These are phyloP conservation scores for Vanrija humicola DNA, from an alignment of 1,284 basidiomycete species.

Conservation along the genomic window DNA sequence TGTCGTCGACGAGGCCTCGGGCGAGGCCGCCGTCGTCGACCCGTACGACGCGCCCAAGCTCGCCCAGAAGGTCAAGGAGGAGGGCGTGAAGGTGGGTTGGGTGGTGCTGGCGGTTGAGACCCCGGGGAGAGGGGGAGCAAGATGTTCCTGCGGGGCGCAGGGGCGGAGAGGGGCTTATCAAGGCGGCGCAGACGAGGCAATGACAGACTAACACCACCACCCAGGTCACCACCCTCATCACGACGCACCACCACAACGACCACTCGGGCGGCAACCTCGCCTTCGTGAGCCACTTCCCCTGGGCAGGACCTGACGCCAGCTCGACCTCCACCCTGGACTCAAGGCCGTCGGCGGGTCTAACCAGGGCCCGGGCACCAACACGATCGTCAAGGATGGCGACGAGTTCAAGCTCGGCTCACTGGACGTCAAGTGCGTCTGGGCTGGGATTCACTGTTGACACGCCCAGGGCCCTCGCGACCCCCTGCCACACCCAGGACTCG, in stretches of 20 bases:
- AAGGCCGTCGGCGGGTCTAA: conserved; percentile 83
- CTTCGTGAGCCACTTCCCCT: conserved; percentile 43
- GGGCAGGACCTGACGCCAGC: conserved; percentile 13
- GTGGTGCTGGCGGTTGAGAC: not conserved
- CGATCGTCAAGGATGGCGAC: conserved; percentile 72
- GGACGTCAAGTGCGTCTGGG: conserved; percentile 58
- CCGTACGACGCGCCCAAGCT: conserved; percentile 77
- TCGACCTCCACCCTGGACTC: conserved; percentile 54
- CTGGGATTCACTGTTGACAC: not conserved
- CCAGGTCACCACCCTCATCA: conserved; percentile 66
- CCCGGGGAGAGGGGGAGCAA: too few species aligned
- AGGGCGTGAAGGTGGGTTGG: conserved; percentile 58
- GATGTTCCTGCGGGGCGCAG: too few species aligned
- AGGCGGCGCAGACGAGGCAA: not conserved
- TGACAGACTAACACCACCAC: not conserved
- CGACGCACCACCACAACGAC: conserved; percentile 85
- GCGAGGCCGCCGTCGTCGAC: conserved; percentile 62
- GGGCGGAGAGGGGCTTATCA: too few species aligned
- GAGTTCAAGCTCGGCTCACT: conserved; percentile 69
- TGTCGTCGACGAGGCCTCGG: conserved; percentile 66
- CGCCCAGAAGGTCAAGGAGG: conserved; percentile 60
- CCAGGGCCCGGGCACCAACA: conserved; percentile 63
- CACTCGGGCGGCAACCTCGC: conserved; percentile 80
- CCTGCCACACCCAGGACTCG: conserved; percentile 95
- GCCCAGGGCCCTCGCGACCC: conserved; percentile 75